phyloP scores from a whole-genome alignment of 768 basidiomycete species.

The Amanita phalloides region DNA sequence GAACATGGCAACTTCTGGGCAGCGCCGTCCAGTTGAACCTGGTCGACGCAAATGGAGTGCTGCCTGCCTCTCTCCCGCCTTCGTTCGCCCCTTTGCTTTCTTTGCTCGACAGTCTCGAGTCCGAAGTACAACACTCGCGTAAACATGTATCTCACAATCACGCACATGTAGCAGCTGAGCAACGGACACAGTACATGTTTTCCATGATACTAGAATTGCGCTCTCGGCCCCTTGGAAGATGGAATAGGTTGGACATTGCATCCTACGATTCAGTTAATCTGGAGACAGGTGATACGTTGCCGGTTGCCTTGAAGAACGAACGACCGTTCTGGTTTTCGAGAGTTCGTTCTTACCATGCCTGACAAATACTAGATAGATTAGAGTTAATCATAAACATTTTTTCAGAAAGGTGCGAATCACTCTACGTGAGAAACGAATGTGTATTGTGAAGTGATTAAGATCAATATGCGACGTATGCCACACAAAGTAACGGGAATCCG shows the following conservation, averaged over 20 bases:
- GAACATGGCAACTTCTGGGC: constrained; percentile 61
- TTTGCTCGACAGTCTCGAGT: background rate
- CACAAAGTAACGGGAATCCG: constrained; percentile 90
- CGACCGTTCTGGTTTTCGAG: constrained; percentile 93
- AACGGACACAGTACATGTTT: constrained; percentile 48
- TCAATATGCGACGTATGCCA: constrained; percentile 43
- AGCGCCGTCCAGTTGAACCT: constrained; percentile 56
- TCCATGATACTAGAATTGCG: constrained; percentile 61
- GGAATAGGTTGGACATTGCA: constrained; percentile 70
- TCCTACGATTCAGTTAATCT: constrained; percentile 69
- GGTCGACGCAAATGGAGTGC: constrained; percentile 40
- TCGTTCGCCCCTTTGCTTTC: background rate
- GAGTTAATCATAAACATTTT: background rate
- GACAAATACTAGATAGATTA: background rate
- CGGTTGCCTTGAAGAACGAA: constrained; percentile 71
- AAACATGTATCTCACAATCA: constrained; percentile 1
- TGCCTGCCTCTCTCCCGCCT: constrained; percentile 10
- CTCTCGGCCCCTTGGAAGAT: constrained; percentile 75
- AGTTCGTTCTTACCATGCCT: constrained; percentile 50
- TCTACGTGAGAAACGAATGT: background rate
- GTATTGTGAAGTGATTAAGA: background rate
- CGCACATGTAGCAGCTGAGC: constrained; percentile 7
- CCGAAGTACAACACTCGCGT: background rate
- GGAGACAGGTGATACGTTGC: constrained; percentile 61
- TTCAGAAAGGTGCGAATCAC: background rate